Evolutionary conservation across 2,329 filamentous ascomycete species (phyloP).

Genomic region (Gnomoniopsis sp.): DNA sequence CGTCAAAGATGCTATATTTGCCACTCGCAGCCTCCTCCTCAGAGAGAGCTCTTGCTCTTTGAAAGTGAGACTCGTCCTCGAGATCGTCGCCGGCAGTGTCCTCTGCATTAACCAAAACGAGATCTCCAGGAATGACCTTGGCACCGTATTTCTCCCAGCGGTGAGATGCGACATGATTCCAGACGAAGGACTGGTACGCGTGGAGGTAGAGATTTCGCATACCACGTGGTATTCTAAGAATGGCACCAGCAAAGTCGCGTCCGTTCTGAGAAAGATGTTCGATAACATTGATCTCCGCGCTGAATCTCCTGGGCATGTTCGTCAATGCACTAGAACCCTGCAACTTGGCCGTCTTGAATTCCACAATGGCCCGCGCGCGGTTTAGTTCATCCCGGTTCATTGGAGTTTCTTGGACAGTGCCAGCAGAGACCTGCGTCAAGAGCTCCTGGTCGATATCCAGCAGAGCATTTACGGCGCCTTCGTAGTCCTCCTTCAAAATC

Average conservation of each 20-base stretch:
- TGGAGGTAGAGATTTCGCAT: constrained; percentile 94
- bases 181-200: constrained; percentile 91
- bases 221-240: constrained; percentile 76
- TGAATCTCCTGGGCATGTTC: constrained; percentile 74
- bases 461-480: constrained; percentile 75
- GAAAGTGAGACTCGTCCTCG: constrained; percentile 34
- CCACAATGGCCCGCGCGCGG: constrained; percentile 74
- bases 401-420: constrained; percentile 38
- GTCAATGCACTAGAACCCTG: constrained; percentile 54
- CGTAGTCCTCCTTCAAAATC: constrained; percentile 77
- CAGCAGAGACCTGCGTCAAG: constrained; percentile 49
- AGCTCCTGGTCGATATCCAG: constrained; percentile 67
- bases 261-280: constrained; percentile 62
- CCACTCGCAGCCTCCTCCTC: constrained; percentile 76
- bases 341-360: constrained; percentile 62
- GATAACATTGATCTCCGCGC: constrained; percentile 75
- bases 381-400: constrained; percentile 72
- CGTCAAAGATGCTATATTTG: constrained; percentile 75
- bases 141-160: constrained; percentile 75
- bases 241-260: constrained; percentile 75
- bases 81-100: constrained; percentile 56
- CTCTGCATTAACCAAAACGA: constrained; percentile 63
- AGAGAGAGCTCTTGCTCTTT: constrained; percentile 67
- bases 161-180: constrained; percentile 81
- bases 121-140: constrained; percentile 77